Evolutionary conservation across 768 basidiomycete species (phyloP).

Genomic region (Collybiopsis confluens): DNA sequence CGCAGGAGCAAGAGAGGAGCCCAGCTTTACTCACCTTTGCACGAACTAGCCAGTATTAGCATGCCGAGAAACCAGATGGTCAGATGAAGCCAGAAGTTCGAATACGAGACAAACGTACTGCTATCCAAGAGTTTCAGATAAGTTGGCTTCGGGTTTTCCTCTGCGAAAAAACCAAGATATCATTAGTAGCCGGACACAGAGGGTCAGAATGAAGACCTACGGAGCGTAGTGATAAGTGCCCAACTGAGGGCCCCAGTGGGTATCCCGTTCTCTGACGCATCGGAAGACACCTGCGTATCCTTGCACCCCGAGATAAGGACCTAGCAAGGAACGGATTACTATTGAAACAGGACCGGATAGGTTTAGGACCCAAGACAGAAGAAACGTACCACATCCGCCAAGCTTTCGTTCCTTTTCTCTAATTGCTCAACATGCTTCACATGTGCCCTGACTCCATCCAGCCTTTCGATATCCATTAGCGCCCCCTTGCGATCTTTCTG

Average conservation of each 20-base stretch:
- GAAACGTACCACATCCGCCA: constrained; percentile 3
- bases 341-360: too few relatives aligned
- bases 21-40: not conserved
- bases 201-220: not conserved
- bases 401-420: constrained; percentile 2
- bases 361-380: too few relatives aligned
- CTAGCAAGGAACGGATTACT: too few relatives aligned
- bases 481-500: constrained; percentile 1
- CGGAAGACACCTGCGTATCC: constrained; percentile 47
- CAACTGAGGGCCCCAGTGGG: constrained; percentile 48
- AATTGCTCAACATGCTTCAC: constrained; percentile 2
- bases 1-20: not conserved
- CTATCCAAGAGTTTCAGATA: constrained; percentile 1
- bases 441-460: constrained; percentile 7
- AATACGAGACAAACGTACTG: not conserved
- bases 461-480: not conserved
- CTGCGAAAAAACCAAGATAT: not conserved
- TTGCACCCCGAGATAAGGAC: constrained; percentile 40
- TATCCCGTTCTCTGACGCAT: constrained; percentile 34
- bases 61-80: not conserved
- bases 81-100: not conserved
- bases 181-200: not conserved
- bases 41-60: not conserved
- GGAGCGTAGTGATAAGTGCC: constrained; percentile 22
- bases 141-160: constrained; percentile 4